phyloP scores from a whole-genome alignment of 31 red algal species.

The Porphyra umbilicalis region DNA sequence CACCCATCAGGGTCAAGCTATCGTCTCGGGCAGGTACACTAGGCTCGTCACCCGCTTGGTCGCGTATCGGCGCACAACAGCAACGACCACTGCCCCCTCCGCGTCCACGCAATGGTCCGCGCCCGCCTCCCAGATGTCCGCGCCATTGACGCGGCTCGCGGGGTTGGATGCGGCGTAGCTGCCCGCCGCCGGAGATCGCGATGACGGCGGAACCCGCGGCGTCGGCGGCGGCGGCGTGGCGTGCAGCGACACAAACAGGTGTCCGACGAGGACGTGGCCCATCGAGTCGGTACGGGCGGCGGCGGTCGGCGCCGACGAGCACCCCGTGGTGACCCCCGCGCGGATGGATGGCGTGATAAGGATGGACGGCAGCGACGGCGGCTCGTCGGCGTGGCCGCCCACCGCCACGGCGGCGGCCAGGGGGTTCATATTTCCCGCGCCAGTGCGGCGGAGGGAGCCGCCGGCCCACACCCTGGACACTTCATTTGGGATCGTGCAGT shows the following conservation, averaged over 20 bases:
- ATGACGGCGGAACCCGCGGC: neutral
- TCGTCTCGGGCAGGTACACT: neutral
- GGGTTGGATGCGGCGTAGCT: too few species aligned
- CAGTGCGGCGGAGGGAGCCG: neutral
- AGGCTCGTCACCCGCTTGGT: neutral
- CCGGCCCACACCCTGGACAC: neutral
- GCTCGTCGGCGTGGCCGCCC: neutral
- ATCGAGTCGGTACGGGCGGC: neutral
- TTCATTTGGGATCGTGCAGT: neutral
- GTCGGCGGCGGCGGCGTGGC: neutral
- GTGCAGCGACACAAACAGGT: neutral
- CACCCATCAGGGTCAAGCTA: neutral
- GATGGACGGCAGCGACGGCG: neutral
- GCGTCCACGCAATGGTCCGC: neutral
- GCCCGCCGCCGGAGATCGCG: too few species aligned
- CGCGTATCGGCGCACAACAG: neutral
- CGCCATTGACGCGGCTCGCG: too few species aligned
- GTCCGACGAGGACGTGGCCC: neutral
- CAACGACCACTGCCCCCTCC: neutral
- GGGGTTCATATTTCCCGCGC: neutral
- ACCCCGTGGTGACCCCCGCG: neutral
- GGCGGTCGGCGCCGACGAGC: neutral
- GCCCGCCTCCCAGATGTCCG: neutral
- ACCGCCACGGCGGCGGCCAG: neutral
- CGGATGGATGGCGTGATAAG: neutral